Evolutionary conservation across 176 grass and related monocot genomes (phyloP).

Genomic region (Hyparrhenia diplandra): DNA sequence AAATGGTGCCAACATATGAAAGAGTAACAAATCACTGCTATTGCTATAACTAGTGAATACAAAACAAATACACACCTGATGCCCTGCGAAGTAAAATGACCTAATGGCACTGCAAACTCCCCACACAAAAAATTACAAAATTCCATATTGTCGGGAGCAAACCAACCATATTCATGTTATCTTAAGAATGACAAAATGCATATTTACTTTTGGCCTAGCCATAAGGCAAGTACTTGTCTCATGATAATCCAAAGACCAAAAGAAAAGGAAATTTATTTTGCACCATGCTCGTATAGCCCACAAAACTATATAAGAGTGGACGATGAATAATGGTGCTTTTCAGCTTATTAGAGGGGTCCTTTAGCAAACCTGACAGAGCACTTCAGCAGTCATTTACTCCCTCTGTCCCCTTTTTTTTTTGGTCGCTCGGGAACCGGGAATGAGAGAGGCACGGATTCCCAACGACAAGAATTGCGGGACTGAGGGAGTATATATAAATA

Average conservation of each 20-base stretch:
- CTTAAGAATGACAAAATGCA: not conserved
- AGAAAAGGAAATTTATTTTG: not conserved
- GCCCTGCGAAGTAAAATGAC: not conserved
- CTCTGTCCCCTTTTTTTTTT: no score
- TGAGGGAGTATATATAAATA: no score
- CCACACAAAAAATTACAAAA: not conserved
- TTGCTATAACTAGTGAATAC: not conserved
- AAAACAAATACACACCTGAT: not conserved
- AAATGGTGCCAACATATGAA: constrained; percentile 31
- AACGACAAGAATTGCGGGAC: no score
- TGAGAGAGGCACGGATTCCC: no score
- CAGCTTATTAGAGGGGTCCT: not conserved
- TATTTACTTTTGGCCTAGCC: not conserved
- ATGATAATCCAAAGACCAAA: constrained; percentile 1
- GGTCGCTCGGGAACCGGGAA: no score
- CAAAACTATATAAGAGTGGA: constrained; percentile 20
- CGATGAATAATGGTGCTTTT: constrained; percentile 37
- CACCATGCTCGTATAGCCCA: constrained; percentile 28
- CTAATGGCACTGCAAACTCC: not conserved
- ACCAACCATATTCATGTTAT: not conserved
- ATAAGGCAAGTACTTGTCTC: not conserved
- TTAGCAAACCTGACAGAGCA: not conserved
- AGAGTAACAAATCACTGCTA: not conserved
- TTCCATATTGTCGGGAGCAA: not conserved
- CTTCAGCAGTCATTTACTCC: not conserved